phyloP scores from a whole-genome alignment of 345 rosid species.

The Eucalyptus leucophloia region DNA sequence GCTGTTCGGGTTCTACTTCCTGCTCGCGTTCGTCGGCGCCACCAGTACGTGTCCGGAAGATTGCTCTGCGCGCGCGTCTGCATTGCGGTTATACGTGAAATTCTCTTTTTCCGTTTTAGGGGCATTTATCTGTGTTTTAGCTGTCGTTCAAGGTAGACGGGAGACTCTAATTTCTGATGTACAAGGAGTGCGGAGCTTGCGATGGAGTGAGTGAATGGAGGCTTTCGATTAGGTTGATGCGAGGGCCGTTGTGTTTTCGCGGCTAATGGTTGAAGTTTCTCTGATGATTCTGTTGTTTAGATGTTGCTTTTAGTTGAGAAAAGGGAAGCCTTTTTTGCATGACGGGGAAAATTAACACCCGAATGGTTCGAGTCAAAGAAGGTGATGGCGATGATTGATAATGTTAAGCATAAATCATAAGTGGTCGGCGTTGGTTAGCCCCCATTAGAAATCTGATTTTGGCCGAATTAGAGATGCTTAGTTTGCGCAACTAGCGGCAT shows the following conservation, averaged over 20 bases:
- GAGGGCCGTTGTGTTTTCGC: neutral
- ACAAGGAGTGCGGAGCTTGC: neutral
- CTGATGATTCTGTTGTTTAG: neutral
- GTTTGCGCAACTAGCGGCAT: neutral
- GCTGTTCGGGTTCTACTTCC: constrained; percentile 90
- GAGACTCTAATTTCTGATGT: neutral
- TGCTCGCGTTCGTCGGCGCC: constrained; percentile 85
- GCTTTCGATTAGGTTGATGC: neutral
- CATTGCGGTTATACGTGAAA: neutral
- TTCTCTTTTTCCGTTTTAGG: neutral
- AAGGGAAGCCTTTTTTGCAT: neutral
- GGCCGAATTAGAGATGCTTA: neutral
- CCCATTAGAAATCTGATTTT: neutral
- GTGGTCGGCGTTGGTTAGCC: neutral
- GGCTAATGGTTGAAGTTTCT: neutral
- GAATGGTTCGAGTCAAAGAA: neutral
- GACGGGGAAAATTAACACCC: neutral
- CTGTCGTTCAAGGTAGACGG: neutral
- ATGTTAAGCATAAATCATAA: neutral
- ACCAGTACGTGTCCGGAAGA: constrained; percentile 43
- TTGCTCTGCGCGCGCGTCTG: neutral
- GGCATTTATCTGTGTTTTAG: neutral
- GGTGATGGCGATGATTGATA: neutral
- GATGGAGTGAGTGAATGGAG: neutral
- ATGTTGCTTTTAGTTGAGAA: neutral